Percentiles rank a stretch among this genome's conserved stretches.
These are phyloP conservation scores for Chrysanthemum makinoi DNA, from an alignment of 129 eudicot species.

Conservation along the genomic window DNA sequence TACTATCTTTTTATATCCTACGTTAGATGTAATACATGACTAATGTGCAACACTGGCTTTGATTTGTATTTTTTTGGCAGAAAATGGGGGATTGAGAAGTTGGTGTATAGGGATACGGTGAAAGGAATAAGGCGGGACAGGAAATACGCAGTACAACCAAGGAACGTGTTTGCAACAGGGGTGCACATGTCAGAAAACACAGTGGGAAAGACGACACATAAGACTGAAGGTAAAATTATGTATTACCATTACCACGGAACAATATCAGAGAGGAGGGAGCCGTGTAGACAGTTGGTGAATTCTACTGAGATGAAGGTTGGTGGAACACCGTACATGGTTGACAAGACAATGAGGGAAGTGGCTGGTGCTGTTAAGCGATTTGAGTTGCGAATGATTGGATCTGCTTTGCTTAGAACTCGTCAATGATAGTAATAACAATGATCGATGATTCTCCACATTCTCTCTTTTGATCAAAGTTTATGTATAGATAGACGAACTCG, in stretches of 20 bases:
- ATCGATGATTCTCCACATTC: background rate
- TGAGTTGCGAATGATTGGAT: slow-evolving; percentile 53
- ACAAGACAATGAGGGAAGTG: slow-evolving; percentile 48
- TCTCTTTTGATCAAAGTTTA: slow-evolving; percentile 2
- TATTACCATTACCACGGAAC: slow-evolving; percentile 88
- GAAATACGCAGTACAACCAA: slow-evolving; percentile 78
- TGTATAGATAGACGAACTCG: slow-evolving; percentile 33
- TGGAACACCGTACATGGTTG: slow-evolving; percentile 40
- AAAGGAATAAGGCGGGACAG: slow-evolving; percentile 69
- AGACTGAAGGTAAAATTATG: slow-evolving; percentile 59
- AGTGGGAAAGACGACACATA: slow-evolving; percentile 56
- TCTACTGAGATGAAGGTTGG: slow-evolving; percentile 31
- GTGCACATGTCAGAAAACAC: slow-evolving; percentile 84
- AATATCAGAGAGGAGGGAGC: slow-evolving; percentile 65
- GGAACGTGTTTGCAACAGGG: slow-evolving; percentile 68
- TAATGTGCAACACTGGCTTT: background rate
- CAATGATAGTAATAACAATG: slow-evolving; percentile 33
- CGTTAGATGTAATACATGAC: background rate
- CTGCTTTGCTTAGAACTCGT: slow-evolving; percentile 38
- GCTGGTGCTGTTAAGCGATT: slow-evolving; percentile 53
- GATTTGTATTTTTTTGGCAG: slow-evolving; percentile 26
- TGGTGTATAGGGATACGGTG: slow-evolving; percentile 53
- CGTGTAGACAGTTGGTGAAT: slow-evolving; percentile 60
- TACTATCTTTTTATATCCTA: background rate
- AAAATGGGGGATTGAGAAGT: slow-evolving; percentile 92